Percentiles rank a stretch among this genome's conserved stretches.
phyloP scores from a whole-genome alignment of 2,329 filamentous ascomycete genomes.

The Stachybotrys echinatus region DNA sequence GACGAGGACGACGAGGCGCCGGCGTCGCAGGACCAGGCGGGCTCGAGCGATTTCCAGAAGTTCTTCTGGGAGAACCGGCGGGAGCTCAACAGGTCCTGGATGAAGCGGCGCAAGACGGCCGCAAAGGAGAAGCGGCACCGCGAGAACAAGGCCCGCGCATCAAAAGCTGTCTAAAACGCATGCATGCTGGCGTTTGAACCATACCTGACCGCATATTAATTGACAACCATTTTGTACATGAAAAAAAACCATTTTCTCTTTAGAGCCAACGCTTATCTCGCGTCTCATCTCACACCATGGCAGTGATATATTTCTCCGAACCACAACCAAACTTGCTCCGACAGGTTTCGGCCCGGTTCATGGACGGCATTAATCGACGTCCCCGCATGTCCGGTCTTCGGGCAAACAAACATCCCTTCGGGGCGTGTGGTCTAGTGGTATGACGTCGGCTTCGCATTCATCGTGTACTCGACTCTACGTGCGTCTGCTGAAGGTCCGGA shows the following conservation, averaged over 20 bases:
- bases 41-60: constrained; percentile 53
- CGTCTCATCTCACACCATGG: too few species aligned
- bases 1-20: constrained; percentile 18
- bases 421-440: constrained; percentile 19
- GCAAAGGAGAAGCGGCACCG: constrained; percentile 63
- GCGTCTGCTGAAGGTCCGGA: constrained; percentile 16
- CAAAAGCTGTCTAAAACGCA: constrained; percentile 25
- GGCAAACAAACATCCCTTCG: background rate
- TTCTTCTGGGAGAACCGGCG: constrained; percentile 66
- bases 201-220: too few species aligned
- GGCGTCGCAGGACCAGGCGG: constrained; percentile 13
- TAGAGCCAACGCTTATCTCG: too few species aligned
- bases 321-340: too few species aligned
- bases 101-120: constrained; percentile 55
- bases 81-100: constrained; percentile 62
- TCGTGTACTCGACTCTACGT: background rate
- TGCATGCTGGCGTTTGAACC: background rate
- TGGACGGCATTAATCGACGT: background rate
- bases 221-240: too few species aligned
- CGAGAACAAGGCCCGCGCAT: constrained; percentile 55
- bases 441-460: constrained; percentile 16
- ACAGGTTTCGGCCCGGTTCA: too few species aligned
- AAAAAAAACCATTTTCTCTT: too few species aligned
- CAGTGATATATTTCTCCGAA: too few species aligned
- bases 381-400: background rate